Base-by-base conservation (phyloP, 352 stramenopile species). In the Plasmopara halstedii region DNA sequence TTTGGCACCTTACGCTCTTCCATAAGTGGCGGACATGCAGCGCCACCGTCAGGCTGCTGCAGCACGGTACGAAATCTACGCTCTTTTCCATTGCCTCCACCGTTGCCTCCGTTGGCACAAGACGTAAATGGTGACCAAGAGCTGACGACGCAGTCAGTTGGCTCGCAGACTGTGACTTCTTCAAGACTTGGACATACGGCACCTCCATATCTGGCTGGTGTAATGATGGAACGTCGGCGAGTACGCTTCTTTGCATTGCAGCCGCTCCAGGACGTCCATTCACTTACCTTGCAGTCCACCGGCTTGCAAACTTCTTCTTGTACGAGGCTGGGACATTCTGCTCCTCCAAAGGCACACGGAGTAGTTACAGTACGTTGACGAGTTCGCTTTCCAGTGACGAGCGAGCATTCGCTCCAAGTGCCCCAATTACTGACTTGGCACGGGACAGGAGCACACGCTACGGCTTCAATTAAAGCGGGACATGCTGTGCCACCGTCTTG, bases 341-440 rank as follows among this genome's bases (percentile, higher is more conserved):
- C 42, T n/a, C 75, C 75, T 26, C 63, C 67, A 32, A 72, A 77
- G 14, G 56, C 33, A 3, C 58, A 37, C 3, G 50, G 15, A 0
- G 32, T 46, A 0, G 56, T 62, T 18, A 88, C 58, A 1, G 34
- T 47, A 0, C 75, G 70, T 0, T 56, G 58, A 8, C 68, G 62
- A 6, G 54, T 71, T 20, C 74, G 71, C 31, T 67, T 60, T 0
- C 68, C 62, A 0, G 66, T 70, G 14, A 50, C 27, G 7, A 51
- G 44, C 0, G 67, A 64, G 40, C 75, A 88, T 1, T 58, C 29
- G 4, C 64, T 55, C 35, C 64, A 85, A 0, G 64, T 58, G 7
- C 52, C 63, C 76, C 71, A 88, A n/a, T 72, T 43, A 11, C 54
- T 69, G 3, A 84, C 60, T 45, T 66, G 46, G 34, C 73, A 88